Conservation (phyloP, 768 basidiomycete species). For the Pholiota microspora region DNA sequence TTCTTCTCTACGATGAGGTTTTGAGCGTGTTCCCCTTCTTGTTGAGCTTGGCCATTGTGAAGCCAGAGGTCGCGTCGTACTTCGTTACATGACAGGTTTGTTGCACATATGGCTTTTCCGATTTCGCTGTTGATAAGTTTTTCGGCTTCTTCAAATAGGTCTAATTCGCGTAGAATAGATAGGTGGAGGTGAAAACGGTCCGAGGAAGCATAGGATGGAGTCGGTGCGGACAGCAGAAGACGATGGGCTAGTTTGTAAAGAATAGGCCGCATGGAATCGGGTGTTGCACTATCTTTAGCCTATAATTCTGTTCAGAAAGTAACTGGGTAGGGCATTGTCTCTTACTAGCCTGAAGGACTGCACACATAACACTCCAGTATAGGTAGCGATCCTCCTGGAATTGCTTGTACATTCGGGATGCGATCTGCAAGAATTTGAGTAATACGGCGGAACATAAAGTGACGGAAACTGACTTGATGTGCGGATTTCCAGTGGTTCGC, state of each 20-base stretch:
- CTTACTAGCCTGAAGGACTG: slow-evolving; percentile 66
- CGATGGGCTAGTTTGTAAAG: slow-evolving; percentile 79
- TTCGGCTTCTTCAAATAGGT: slow-evolving; percentile 67
- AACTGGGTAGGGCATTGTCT: not conserved
- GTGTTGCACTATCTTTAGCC: slow-evolving; percentile 70
- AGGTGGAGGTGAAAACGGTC: slow-evolving; percentile 82
- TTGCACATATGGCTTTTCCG: slow-evolving; percentile 64
- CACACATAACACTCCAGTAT: slow-evolving; percentile 81
- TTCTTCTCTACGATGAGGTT: slow-evolving; percentile 56
- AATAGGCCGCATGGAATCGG: slow-evolving; percentile 58
- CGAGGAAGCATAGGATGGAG: slow-evolving; percentile 60
- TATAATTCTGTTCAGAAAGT: slow-evolving; percentile 23
- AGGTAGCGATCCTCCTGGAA: slow-evolving; percentile 81
- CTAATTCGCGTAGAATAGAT: slow-evolving; percentile 65
- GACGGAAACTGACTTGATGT: slow-evolving; percentile 56
- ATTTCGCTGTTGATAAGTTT: slow-evolving; percentile 66
- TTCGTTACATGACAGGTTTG: slow-evolving; percentile 74
- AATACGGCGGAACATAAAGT: not conserved
- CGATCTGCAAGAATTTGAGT: slow-evolving; percentile 44
- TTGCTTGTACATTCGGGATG: slow-evolving; percentile 79
- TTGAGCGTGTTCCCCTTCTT: slow-evolving; percentile 64
- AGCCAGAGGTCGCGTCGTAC: slow-evolving; percentile 71
- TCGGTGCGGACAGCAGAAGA: slow-evolving; percentile 60
- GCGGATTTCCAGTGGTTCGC: slow-evolving; percentile 83
- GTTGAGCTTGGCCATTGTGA: slow-evolving; percentile 48